Evolutionary conservation across 2,329 filamentous ascomycete genomes (phyloP), one percentile per base, ranked within the genome.

Genomic region (Stachybotrys echinatus): DNA sequence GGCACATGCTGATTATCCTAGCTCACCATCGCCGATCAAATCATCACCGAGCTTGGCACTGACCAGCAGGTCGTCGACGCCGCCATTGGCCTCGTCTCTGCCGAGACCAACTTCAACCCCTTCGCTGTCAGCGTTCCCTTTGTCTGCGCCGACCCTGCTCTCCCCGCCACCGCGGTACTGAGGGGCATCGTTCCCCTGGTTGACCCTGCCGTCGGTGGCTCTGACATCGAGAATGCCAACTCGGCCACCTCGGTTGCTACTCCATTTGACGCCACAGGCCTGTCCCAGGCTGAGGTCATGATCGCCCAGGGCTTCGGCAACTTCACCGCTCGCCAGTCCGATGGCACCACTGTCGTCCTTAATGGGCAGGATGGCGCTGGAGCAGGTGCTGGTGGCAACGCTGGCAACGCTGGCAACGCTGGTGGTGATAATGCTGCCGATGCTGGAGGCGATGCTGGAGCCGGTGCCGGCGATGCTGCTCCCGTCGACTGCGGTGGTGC

Each of bases 61-160:
- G 80, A 81, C 56, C 67, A 74, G n/a, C 69, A 75, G 53, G 82
- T 84, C 55, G 72, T 88, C 51, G 73, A 76, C 14, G 84, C 81
- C 19, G 85, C 85, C 18, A 76, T 76, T 51, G 77, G 76, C 17
- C 74, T 87, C 37, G 84, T 87, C 14, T 77, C 79, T 22, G 84
- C 84, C 4, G 84, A 87, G 73, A 83, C 86, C 68, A 88, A 88
- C 76, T 86, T 86, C 72, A 88, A 88, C 72, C 83, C 82, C 47
- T 87, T 83, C 56, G 78, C 68, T 50, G 76, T 79, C 54, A 71
- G 70, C 59, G 74, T 81, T 31, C 83, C 81, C 18, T 80, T 75
- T 53, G 78, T 89, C 62, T 88, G 85, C 67, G 76, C 72, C 37
- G 82, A 88, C 55, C 69, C 83, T 2, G 70, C 74, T 22, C 77